Conservation (phyloP, 768 basidiomycete genomes). For the Tricholoma flavovirens region DNA sequence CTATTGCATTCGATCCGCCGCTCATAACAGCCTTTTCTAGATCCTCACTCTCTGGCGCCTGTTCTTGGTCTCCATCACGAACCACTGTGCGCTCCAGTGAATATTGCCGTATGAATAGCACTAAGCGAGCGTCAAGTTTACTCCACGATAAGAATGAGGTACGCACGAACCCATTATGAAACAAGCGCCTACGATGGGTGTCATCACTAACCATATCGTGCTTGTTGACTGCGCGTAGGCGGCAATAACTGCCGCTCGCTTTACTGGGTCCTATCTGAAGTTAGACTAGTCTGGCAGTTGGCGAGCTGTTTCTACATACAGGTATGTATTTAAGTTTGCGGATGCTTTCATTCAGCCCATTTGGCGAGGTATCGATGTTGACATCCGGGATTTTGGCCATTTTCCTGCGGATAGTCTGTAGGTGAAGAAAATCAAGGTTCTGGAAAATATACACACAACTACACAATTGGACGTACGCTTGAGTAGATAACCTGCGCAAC, state of each 20-base stretch:
- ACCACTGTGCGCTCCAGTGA: conserved; percentile 48
- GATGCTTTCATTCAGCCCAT: conserved; percentile 42
- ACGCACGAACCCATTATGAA: conserved; percentile 44
- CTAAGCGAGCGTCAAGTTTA: conserved; percentile 23
- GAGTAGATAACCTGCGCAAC: conserved; percentile 68
- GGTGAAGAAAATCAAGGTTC: background rate
- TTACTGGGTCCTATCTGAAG: conserved; percentile 37
- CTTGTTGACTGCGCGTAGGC: conserved; percentile 61
- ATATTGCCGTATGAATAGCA: conserved; percentile 55
- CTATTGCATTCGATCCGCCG: conserved; percentile 1
- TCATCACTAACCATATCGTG: conserved; percentile 60
- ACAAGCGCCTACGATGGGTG: conserved; percentile 48
- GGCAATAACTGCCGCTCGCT: conserved; percentile 46
- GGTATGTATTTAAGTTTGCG: conserved; percentile 37
- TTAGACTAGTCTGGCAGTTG: background rate
- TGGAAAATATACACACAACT: background rate
- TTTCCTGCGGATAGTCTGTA: conserved; percentile 32
- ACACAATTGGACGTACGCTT: conserved; percentile 33
- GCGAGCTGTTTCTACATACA: conserved; percentile 21
- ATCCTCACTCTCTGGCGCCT: conserved; percentile 15
- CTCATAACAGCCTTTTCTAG: conserved; percentile 14
- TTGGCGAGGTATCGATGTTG: conserved; percentile 33
- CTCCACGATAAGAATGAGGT: conserved; percentile 4
- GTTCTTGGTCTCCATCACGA: conserved; percentile 30
- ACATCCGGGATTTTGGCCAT: conserved; percentile 33